Evolutionary conservation across 176 grass and related monocot species (phyloP), one percentile per base, ranked within the genome.

Genomic region (Carex pumila): DNA sequence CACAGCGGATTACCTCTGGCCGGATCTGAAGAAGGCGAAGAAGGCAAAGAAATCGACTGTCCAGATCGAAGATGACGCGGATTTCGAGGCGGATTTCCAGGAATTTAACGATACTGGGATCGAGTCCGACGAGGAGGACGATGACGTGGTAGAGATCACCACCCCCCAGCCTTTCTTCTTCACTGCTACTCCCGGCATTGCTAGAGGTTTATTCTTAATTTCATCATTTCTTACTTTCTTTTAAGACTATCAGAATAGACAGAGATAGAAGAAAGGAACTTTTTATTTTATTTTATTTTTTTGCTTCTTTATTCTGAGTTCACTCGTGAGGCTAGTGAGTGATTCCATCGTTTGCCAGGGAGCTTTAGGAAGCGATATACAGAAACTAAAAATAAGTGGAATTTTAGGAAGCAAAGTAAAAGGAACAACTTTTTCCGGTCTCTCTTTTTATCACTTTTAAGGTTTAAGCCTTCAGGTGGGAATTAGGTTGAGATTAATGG

Each of bases 31-130:
- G 45, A 58, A 13, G 10, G 2, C 32, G 6, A 61, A 88, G 75
- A 50, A 67, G 55, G 64, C 29, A 1, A 19, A 63, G 13, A 74
- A 79, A 47, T 36, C 21, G n/a, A 6, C 70, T 0, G 70, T 73
- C 1, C n/a, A 53, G 0, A 34, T 79, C 31, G 72, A 64, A 5
- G 78, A 69, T 4, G 77, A 57, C 1, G 70, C 65, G 1, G 88
- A 88, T 8, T 91, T 81, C 14, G 90, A 91, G 58, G 84, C 87
- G 5, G 79, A 80, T 13, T 91, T 84, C 29, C 57, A 72, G 84
- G 87, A 69, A 49, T 91, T 81, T 32, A 59, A 17, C 5, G 81
- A 67, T 21, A 12, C 54, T 14, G 37, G 14, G 0, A 61, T 82
- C 58, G 49, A 86, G 45, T 30, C 53, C 10, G 84, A 84, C 37